Evolutionary conservation across 306 rosid genomes (phyloP).

Genomic region (Gillenia trifoliata): DNA sequence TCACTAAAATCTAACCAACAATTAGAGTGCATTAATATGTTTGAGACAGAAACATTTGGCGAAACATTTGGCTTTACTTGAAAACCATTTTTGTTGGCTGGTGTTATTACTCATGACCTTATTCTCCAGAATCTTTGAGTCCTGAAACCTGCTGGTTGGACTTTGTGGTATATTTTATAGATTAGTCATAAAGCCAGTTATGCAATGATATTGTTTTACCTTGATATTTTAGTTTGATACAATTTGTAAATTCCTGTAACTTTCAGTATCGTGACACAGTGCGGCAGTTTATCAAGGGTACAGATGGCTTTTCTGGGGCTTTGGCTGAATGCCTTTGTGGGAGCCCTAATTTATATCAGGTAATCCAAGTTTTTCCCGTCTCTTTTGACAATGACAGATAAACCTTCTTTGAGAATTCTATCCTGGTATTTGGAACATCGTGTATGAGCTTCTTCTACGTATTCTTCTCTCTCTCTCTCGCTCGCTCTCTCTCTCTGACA

Average conservation of each 20-base stretch:
- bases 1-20: neutral
- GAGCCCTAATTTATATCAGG: slow-evolving; percentile 95
- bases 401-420: neutral
- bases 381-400: neutral
- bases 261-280: slow-evolving; percentile 86
- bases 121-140: neutral
- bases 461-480: neutral
- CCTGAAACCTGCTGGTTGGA: neutral
- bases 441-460: neutral
- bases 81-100: neutral
- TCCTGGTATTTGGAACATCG: neutral
- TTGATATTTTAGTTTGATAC: neutral
- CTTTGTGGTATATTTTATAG: neutral
- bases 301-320: slow-evolving; percentile 90
- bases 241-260: slow-evolving; percentile 19
- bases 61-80: neutral
- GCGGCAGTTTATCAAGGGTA: slow-evolving; percentile 92
- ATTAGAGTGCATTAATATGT: neutral
- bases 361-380: slow-evolving; percentile 21
- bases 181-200: neutral
- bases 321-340: slow-evolving; percentile 94
- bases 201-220: neutral
- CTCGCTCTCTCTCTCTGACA: neutral
- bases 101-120: neutral
- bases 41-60: neutral